Evolutionary conservation across 23 red algal genomes (phyloP), one percentile per base, ranked within the genome.

Genomic region (Porphyridium purpureum): DNA sequence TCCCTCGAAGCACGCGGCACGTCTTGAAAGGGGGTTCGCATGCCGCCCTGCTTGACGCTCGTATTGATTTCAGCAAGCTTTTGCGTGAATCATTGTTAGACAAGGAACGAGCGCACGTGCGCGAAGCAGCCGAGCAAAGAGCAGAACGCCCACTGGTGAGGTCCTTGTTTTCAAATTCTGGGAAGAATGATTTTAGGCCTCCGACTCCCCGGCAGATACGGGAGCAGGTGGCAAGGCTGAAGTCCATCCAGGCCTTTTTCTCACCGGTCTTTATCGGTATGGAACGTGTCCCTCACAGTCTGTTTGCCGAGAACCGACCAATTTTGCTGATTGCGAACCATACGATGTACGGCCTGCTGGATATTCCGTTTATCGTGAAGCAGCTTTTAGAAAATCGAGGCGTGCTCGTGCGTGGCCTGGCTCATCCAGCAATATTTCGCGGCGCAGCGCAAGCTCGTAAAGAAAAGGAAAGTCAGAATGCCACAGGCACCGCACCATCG

Each of bases 281-380:
- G 35, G 80, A 85, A 54, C 66, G 67, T n/a, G 25, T 85, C 2
- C 60, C 68, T 1, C 22, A 17, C 38, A 44, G 38, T 44, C n/a
- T 1, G 2, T 42, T 38, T 11, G 61, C 36, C 14, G 33, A 34
- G 3, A 21, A 33, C 27, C 40, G 34, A 20, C 90, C 90, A n/a
- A 61, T 98, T 7, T 57, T 98, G 31, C 86, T 98, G 36, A 74
- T 98, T 11, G 55, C 50, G 8, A 98, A 98, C 61, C 90, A 98
- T 52, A 76, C 90, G 22, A 35, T 83, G 15, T 28, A 80, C 31
- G 90, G 90, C n/a, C 68, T 65, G 35, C 32, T 81, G 25, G 90
- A 98, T 49, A 35, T 54, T 15, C 57, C 69, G 6, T 63, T 72
- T 22, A 54, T 83, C 3, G 49, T 70, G 32, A 27, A 54, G 1